These are phyloP conservation scores for Cystobasidium sp. DNA, from an alignment of 1,284 basidiomycete species.

Conservation along the genomic window DNA sequence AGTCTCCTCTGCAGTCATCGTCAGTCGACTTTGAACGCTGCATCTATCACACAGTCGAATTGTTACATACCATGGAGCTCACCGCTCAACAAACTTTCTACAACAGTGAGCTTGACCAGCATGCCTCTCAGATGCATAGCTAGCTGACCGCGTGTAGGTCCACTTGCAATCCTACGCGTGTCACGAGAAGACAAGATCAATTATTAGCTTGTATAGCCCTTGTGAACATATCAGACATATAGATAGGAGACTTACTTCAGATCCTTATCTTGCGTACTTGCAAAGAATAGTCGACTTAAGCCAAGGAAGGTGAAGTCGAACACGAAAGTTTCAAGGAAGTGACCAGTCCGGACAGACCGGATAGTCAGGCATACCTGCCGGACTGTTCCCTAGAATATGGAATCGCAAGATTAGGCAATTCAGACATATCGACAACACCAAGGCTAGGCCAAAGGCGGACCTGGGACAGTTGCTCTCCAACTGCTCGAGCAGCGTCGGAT, in stretches of 20 bases:
- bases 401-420: background rate
- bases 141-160: slow-evolving; percentile 68
- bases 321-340: slow-evolving; percentile 68
- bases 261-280: slow-evolving; percentile 62
- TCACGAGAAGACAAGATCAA: slow-evolving; percentile 21
- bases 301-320: slow-evolving; percentile 66
- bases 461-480: slow-evolving; percentile 72
- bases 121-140: slow-evolving; percentile 81
- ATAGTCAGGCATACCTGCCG: slow-evolving; percentile 37
- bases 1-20: slow-evolving; percentile 65
- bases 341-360: slow-evolving; percentile 57
- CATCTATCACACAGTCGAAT: background rate
- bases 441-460: slow-evolving; percentile 58
- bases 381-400: slow-evolving; percentile 14
- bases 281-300: slow-evolving; percentile 72
- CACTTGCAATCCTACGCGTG: slow-evolving; percentile 66
- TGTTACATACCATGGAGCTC: slow-evolving; percentile 54
- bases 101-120: slow-evolving; percentile 77
- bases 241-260: slow-evolving; percentile 50
- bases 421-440: background rate
- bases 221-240: background rate
- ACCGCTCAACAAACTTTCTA: slow-evolving; percentile 74
- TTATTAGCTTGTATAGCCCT: no score
- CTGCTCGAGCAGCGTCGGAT: slow-evolving; percentile 73
- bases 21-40: background rate